A percentile compares a stretch with the other conserved stretches of the same genome.
phyloP scores from a whole-genome alignment of 768 basidiomycete genomes.

The Grammothele lineata region DNA sequence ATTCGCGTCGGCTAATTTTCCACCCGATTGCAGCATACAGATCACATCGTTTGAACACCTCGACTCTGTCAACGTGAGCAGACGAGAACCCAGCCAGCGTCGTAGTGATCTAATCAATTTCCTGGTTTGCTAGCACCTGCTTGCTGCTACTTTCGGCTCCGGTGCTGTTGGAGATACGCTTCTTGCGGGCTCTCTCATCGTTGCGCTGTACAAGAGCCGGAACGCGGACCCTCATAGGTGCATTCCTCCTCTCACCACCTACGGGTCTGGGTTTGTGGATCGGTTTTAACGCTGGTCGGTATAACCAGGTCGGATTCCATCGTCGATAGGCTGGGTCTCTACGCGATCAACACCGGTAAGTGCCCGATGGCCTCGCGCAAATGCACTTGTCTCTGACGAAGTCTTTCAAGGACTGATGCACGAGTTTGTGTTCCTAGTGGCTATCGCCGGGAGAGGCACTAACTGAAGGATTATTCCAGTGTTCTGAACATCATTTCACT shows the following conservation, averaged over 20 bases:
- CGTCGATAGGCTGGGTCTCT: slow-evolving; percentile 2
- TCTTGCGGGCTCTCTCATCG: slow-evolving; percentile 6
- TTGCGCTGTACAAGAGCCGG: neutral
- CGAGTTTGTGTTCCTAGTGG: too few species aligned
- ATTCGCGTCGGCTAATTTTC: too few species aligned
- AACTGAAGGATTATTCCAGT: too few species aligned
- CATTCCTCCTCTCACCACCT: too few species aligned
- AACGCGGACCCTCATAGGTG: neutral
- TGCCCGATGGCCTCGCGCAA: neutral
- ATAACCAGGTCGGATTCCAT: neutral
- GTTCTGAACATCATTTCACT: slow-evolving; percentile 1
- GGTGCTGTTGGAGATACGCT: slow-evolving; percentile 3
- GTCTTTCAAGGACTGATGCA: too few species aligned
- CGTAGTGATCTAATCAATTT: too few species aligned
- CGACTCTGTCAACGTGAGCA: slow-evolving; percentile 1
- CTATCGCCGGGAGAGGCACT: too few species aligned
- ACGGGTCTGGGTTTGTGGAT: too few species aligned
- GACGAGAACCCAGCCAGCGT: neutral
- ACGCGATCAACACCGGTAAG: slow-evolving; percentile 8
- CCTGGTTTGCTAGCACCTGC: neutral
- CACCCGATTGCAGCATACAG: too few species aligned
- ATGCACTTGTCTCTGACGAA: too few species aligned
- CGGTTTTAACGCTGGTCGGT: neutral
- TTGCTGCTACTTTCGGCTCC: neutral
- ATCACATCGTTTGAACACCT: neutral